Evolutionary conservation across 306 rosid genomes (phyloP), one percentile per base, ranked within the genome.

Genomic region (Styphnolobium japonicum): DNA sequence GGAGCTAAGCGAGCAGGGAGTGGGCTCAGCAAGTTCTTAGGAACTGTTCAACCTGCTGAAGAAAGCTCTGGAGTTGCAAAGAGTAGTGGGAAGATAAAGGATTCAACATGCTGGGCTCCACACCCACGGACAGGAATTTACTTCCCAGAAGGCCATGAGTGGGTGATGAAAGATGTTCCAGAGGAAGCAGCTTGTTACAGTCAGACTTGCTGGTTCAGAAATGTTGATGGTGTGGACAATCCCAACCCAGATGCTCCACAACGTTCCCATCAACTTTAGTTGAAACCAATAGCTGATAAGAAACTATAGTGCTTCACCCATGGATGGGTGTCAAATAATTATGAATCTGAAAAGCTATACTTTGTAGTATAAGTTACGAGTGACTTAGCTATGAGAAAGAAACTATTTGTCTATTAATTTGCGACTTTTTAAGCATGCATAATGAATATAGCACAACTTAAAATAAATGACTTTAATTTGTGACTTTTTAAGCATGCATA

Each of bases 61-160:
- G 52, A 69, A 48, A 57, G 72, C 27, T 21, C 29, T 16, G 53
- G 31, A 39, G 63, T 22, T 34, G 34, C 71, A 37, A 27, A 49
- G 16, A 48, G 1, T n/a, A 23, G 70, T 68, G 78, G 68, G 64
- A 53, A n/a, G 60, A 45, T 39, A 21, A 76, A 72, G 27, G 79
- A 63, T 29, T 69, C 77, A 33, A 22, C 71, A 7, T 66, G 46
- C 56, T 91, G 98, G 98, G 84, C 82, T 10, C 98, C 97, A 0
- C 90, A 93, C 80, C 88, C 88, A 2, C 87, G 86, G 18, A 89
- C 94, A 4, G 94, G 94, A 23, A 88, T 93, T 67, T 93, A 89
- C 69, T 82, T 85, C 22, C 98, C 98, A 2, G 61, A 77, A 76
- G 98, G 98, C 15, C 94, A 87, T 66, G 98, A 93, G 21, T 12